These are phyloP conservation scores for Mucor sp. DNA, from an alignment of 371 early-diverging fungal species.

Conservation along the genomic window DNA sequence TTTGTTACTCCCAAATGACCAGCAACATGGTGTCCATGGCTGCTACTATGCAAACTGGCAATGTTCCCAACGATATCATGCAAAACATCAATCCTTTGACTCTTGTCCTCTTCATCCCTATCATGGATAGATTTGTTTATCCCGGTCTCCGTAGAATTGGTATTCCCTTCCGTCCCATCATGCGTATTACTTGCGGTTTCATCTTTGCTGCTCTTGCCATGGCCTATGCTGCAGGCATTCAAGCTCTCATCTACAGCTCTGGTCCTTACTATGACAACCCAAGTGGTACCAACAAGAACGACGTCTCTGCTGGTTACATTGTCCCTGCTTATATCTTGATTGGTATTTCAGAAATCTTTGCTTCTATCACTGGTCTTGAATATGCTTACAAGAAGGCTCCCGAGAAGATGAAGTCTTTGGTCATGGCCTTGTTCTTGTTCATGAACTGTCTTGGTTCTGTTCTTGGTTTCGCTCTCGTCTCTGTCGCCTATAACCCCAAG, in stretches of 20 bases:
- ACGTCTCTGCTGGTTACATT: constrained; percentile 67
- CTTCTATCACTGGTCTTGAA: constrained; percentile 81
- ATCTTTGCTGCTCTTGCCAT: constrained; percentile 65
- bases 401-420: constrained; percentile 72
- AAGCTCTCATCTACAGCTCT: constrained; percentile 63
- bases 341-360: constrained; percentile 75
- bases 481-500: constrained; percentile 68
- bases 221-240: constrained; percentile 72
- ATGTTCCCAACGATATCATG: constrained; percentile 65
- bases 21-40: constrained; percentile 78
- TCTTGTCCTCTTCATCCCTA: constrained; percentile 70
- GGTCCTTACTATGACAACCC: constrained; percentile 29
- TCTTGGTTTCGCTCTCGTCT: constrained; percentile 68
- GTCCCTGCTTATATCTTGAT: constrained; percentile 71
- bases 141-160: constrained; percentile 69
- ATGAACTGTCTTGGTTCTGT: constrained; percentile 70
- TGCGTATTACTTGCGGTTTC: constrained; percentile 76
- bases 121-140: constrained; percentile 71
- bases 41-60: constrained; percentile 69
- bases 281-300: constrained; percentile 41
- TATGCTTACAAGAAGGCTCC: constrained; percentile 80
- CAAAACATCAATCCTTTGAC: constrained; percentile 67
- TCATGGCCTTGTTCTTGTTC: constrained; percentile 72
- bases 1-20: constrained; percentile 74
- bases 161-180: constrained; percentile 68